Percentiles rank a stretch among this genome's conserved stretches.
These are phyloP conservation scores for Crithidia fasciculata DNA, from an alignment of 208 protist species.

Conservation along the genomic window DNA sequence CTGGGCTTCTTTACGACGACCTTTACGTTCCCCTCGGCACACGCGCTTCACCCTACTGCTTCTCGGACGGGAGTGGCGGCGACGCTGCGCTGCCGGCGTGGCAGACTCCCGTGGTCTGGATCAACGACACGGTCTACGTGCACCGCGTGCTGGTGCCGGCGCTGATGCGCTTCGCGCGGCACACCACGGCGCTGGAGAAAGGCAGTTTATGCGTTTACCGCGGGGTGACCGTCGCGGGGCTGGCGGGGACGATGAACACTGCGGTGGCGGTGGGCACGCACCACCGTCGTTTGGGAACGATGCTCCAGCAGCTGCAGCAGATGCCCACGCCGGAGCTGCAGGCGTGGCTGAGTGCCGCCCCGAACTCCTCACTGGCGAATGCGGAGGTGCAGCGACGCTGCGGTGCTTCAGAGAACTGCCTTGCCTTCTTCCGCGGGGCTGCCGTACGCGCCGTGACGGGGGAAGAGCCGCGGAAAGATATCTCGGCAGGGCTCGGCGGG, in stretches of 20 bases:
- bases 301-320: slow-evolving; percentile 17
- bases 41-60: not conserved
- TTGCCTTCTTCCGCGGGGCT: not conserved
- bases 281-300: slow-evolving; percentile 12
- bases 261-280: slow-evolving; percentile 20
- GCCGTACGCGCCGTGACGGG: not conserved
- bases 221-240: not conserved
- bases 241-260: not conserved
- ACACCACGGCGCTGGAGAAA: slow-evolving; percentile 1
- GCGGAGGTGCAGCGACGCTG: not conserved
- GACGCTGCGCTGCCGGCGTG: not conserved
- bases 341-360: slow-evolving; percentile 15
- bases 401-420: not conserved
- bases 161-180: slow-evolving; percentile 46
- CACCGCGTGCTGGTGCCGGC: slow-evolving; percentile 49
- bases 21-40: slow-evolving; percentile 26
- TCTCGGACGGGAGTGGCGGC: not conserved
- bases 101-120: slow-evolving; percentile 38
- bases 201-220: slow-evolving; percentile 24
- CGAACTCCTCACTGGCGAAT: not conserved
- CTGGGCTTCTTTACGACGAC: slow-evolving; percentile 29
- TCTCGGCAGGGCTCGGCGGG: no score
- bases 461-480: not conserved
- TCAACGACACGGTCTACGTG: slow-evolving; percentile 54
- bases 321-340: not conserved